Evolutionary conservation across 306 rosid species (phyloP).

Genomic region (Rosa persica): DNA sequence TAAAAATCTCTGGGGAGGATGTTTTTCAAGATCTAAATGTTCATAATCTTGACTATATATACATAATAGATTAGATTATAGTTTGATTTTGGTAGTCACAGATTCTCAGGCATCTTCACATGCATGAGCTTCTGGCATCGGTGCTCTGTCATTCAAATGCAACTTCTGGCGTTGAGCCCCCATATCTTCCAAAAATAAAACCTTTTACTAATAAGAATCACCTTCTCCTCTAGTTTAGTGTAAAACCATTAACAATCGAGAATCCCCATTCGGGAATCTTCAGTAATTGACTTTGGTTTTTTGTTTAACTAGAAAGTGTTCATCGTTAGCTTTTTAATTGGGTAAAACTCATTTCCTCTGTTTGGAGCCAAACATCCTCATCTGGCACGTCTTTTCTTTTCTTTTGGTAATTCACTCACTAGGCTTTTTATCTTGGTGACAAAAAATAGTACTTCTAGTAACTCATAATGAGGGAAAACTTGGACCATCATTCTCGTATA

Average conservation of each 20-base stretch:
- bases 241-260: background rate
- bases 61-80: background rate
- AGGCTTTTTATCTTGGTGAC: background rate
- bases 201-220: background rate
- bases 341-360: background rate
- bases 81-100: background rate
- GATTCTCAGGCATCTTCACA: constrained; percentile 17
- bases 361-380: too few species aligned
- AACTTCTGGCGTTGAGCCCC: background rate
- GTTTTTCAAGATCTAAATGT: background rate
- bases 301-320: background rate
- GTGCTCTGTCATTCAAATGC: background rate
- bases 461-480: background rate
- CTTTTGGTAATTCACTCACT: background rate
- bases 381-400: background rate
- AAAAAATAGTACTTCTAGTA: too few species aligned
- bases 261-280: background rate
- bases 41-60: background rate
- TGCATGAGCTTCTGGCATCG: constrained; percentile 13
- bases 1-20: background rate
- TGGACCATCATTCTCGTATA: too few species aligned
- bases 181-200: background rate
- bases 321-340: background rate
- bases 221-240: background rate
- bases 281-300: background rate